A percentile compares a stretch with the other conserved stretches of the same genome.
Conservation (phyloP, 1,139 yeast species). For the Komagataea norvegica region DNA sequence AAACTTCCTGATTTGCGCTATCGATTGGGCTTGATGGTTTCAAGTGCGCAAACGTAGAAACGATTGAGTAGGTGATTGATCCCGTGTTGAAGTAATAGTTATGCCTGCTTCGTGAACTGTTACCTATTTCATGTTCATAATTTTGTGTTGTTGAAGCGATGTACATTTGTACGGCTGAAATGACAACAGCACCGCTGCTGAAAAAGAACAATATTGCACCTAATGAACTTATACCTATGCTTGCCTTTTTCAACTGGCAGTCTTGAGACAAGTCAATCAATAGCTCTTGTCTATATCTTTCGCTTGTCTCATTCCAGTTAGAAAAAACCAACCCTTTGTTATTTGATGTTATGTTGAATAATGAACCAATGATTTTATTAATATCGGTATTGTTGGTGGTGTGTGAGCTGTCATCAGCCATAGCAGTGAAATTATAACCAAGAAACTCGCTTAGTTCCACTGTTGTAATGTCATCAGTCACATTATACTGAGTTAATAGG, state of each 20-base stretch:
- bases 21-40: neutral
- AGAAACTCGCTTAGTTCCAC: neutral
- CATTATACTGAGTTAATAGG: conserved; percentile 11
- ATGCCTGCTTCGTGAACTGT: too few species aligned
- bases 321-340: conserved; percentile 4
- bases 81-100: too few species aligned
- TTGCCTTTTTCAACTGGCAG: conserved; percentile 9
- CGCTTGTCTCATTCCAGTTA: conserved; percentile 9
- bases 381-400: conserved; percentile 2
- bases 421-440: neutral
- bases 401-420: neutral
- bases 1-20: neutral
- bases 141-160: neutral
- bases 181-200: neutral
- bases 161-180: neutral
- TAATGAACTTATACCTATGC: neutral
- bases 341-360: conserved; percentile 8
- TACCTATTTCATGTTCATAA: neutral
- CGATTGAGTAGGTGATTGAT: neutral
- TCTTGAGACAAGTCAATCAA: conserved; percentile 11
- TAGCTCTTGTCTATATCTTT: conserved; percentile 7
- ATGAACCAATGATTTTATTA: neutral
- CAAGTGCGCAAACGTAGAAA: conserved; percentile 6
- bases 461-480: conserved; percentile 1
- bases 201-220: neutral